Base-by-base conservation (phyloP, 2,329 filamentous ascomycete genomes). In the Emydomyces testavorans region DNA sequence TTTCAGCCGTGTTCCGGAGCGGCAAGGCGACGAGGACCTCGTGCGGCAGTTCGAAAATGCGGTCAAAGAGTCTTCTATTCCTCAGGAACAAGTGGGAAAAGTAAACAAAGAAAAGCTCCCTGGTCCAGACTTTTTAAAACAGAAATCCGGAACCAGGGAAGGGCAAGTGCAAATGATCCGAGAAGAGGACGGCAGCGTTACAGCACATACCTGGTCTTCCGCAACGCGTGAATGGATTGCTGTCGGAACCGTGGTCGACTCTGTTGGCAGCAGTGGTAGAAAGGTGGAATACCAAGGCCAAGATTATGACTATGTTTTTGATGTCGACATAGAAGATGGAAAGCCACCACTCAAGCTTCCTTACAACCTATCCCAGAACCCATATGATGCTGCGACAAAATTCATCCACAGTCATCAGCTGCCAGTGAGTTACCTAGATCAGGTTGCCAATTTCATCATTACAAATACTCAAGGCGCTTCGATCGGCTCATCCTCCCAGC, bases 221-320 rank as follows among this genome's bases (percentile, higher is more conserved):
- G 70, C 77, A 54, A 74, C 82, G 52, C 74, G 79, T 44, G 74
- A 88, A 62, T 95, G 89, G 89, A 73, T 87, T 49, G 83, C 83
- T 53, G 83, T 96, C 6, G 92, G 92, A n/a, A 94, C 88, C 0
- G 89, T 98, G 0, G 92, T 96, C 8, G 87, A 94, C 57, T 79
- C 87, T 2, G 85, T 83, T 4, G 87, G 83, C 31, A 93, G 87
- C 61, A 86, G 80, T 54, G 85, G 86, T 8, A 79, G 79, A 50
- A 88, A 89, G 67, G 78, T 79, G 6, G 75, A 81, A 50, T 83
- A 90, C 61, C 73, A 85, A 1, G 90, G 90, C 26, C 79, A 94
- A 61, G 85, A 90, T 52, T 98, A 94, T 63, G 92, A 98, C 62
- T 95, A 83, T 59, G 89, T 98, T 6, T 96, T 96, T 56, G 89